Evolutionary conservation across 1,139 yeast genomes (phyloP), one percentile per base, ranked within the genome.

Genomic region (Saccharomyces hybrid): DNA sequence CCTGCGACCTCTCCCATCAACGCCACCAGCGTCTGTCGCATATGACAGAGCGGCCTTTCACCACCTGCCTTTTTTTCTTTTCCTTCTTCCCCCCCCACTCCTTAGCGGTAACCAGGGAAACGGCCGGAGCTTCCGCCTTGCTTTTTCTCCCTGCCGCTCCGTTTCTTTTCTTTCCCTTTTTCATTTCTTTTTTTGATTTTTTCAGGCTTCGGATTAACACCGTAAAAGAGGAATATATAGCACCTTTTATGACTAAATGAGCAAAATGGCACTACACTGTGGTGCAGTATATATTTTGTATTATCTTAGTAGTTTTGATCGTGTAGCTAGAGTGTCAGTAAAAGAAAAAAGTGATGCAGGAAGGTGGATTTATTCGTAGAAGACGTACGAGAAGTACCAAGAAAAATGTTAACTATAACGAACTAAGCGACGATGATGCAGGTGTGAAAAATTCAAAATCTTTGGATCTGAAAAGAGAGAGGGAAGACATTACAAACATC

Each of bases 291-390:
- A 21, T 38, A 21, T 16, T 38, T 5, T 38, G 8, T 11, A 9
- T 4, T 7, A 38, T 19, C 7, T 38, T 38, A 12, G n/a, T 38
- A 16, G 12, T 38, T 9, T 16, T 16, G 11, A 6, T 21, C 32
- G 48, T 46, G 21, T 16, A 16, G 7, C 8, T 27, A 4, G 21
- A 21, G 29, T 24, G 27, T n/a, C 31, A 47, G 11, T 4, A 9
- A 11, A 9, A 21, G 16, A 16, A 24, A 42, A 42, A 19, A 24
- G n/a, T 55, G 57, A 54, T 57, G 51, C 66, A 63, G 52, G 69
- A 63, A 56, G 71, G 69, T 24, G 69, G 71, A 2, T 66, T 66
- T 55, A 58, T 67, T 21, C 62, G 68, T 42, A 57, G 57, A 44
- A 57, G 61, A 29, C 53, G 64, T 42, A 62, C 61, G n/a, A 57